Conservation (phyloP, 768 basidiomycete genomes). For the Leccinum obscurum region DNA sequence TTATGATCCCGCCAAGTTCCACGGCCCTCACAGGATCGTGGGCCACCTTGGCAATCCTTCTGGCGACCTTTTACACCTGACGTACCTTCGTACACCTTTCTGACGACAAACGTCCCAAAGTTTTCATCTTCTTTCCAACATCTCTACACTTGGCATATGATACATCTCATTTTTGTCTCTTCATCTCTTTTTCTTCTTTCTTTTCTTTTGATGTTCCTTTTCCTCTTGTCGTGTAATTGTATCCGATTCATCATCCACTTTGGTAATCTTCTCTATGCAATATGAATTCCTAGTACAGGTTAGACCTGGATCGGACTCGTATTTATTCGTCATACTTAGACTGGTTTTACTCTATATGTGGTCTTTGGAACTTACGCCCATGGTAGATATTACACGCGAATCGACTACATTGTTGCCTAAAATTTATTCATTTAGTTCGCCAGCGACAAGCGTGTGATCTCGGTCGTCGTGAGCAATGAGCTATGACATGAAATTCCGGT, state of each 20-base stretch:
- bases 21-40: not conserved
- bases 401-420: not conserved
- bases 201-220: constrained; percentile 1
- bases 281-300: constrained; percentile 8
- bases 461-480: no score
- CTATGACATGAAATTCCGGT: no score
- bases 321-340: constrained; percentile 17
- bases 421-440: no score
- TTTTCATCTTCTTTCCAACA: not conserved
- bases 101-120: not conserved
- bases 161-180: not conserved
- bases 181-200: not conserved
- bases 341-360: constrained; percentile 3
- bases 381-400: constrained; percentile 9
- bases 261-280: constrained; percentile 2
- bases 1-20: not conserved
- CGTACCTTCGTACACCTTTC: constrained; percentile 1
- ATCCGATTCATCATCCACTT: not conserved
- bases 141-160: not conserved
- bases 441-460: no score
- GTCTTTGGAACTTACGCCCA: not conserved
- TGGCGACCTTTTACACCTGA: not conserved
- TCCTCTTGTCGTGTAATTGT: constrained; percentile 15
- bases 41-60: not conserved
- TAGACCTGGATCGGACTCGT: constrained; percentile 6